These are phyloP conservation scores for Calamus simplicifolius DNA, from an alignment of 176 grass and related monocot genomes.

Conservation along the genomic window DNA sequence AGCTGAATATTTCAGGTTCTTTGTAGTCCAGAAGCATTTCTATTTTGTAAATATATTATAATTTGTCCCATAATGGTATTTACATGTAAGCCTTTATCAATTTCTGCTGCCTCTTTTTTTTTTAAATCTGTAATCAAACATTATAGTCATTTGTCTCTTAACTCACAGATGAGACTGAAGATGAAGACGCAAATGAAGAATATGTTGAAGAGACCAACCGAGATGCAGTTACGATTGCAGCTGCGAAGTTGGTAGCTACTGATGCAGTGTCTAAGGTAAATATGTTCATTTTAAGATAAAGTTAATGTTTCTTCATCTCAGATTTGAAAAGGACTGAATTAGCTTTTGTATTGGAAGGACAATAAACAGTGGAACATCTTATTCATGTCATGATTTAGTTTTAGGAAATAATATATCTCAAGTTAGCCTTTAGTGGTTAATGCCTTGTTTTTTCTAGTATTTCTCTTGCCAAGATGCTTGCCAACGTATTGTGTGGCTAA, in stretches of 20 bases:
- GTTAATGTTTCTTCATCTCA: not conserved
- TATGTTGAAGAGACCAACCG: constrained; percentile 94
- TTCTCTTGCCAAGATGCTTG: no score
- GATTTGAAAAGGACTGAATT: no score
- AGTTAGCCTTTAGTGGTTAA: no score
- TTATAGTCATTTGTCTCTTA: not conserved
- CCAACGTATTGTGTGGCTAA: no score
- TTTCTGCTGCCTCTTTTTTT: not conserved
- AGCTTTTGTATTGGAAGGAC: no score
- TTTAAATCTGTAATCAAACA: not conserved
- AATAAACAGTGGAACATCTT: no score
- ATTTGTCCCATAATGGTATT: no score
- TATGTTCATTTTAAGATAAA: constrained; percentile 14
- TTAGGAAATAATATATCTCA: no score
- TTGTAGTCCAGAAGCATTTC: not conserved
- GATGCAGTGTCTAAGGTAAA: constrained; percentile 78
- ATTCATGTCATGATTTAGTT: no score
- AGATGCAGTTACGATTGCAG: constrained; percentile 91
- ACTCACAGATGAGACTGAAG: constrained; percentile 92
- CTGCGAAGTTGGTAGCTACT: constrained; percentile 75
- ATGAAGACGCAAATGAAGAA: constrained; percentile 92
- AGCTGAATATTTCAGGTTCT: constrained; percentile 79
- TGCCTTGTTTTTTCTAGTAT: no score
- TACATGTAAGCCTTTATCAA: no score
- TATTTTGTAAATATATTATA: no score